Base-by-base conservation (phyloP, 331 rosid genomes). In the Dryas integrifolia region DNA sequence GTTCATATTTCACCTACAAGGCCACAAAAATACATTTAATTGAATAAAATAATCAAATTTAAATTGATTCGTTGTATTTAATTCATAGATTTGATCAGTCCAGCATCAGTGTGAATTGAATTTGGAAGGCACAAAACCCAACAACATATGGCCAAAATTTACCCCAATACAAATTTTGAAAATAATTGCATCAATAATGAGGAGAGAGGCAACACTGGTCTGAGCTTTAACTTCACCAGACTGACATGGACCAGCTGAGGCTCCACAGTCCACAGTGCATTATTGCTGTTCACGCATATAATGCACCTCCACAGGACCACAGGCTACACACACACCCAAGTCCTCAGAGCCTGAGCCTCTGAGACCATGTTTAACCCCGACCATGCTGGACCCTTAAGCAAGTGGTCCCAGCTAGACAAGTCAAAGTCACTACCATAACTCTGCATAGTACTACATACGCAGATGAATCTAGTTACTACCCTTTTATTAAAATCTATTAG, bases 271-370 rank as follows among this genome's bases (percentile, higher is more conserved):
- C 21, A 40, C 66, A 64, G 67, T 65, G 85, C 85, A 88, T 86
- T 86, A 86, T 90, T 83, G 88, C 77, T 65, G 66, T 10, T 77
- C 79, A 81, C 81, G 70, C 81, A 77, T 51, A 62, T 73, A 63
- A 84, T 76, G 82, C 82, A 56, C 67, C 53, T 6, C 55, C 39
- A 0, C 30, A 21, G 11, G 52, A 12, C 6, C 0, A 51, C 56
- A 4, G 15, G 10, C n/a, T 48, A 48, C 67, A 41, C 50, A 9
- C 72, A 40, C 76, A 12, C 18, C 66, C 80, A 10, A 48, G 74
- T 67, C 68, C 64, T 65, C 47, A 58, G 35, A 55, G 67, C 77
- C 53, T 58, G 38, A 5, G 56, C 50, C 50, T 9, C 35, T 2
- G 35, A 30, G 35, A 30, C 35, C 35, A 1, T 30, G 35, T 30